Conservation (phyloP, 495 filamentous ascomycete genomes). For the Neurospora sp. region DNA sequence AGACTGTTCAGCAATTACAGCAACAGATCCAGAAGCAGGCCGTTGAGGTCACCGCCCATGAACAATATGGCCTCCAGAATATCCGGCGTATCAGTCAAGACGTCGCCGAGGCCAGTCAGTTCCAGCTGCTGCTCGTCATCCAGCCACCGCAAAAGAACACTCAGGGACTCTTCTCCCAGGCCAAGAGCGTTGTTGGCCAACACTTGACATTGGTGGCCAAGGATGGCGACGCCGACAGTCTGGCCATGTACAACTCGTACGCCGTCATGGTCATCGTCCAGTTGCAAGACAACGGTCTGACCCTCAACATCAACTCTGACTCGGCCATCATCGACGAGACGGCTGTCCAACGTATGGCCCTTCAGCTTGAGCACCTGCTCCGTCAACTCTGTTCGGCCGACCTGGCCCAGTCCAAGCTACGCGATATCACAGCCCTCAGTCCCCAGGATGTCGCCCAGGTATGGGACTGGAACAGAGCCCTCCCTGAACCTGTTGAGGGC, state of each 20-base stretch:
- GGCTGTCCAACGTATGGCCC: constrained; percentile 14
- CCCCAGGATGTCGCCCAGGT: constrained; percentile 13
- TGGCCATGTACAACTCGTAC: background rate
- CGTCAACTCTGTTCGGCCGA: constrained; percentile 4
- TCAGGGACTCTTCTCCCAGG: background rate
- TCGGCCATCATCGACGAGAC: constrained; percentile 12
- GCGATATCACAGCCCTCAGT: constrained; percentile 10
- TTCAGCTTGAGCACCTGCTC: constrained; percentile 16
- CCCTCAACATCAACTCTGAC: constrained; percentile 10
- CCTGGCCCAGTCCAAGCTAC: constrained; percentile 1
- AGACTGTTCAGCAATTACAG: constrained; percentile 9
- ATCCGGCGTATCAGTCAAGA: constrained; percentile 24
- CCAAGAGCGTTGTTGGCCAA: background rate
- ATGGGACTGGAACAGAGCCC: constrained; percentile 8
- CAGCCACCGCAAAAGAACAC: constrained; percentile 4
- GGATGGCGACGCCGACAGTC: background rate
- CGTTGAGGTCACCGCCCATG: constrained; percentile 28
- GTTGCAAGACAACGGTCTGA: background rate
- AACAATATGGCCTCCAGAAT: constrained; percentile 38
- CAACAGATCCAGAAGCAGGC: constrained; percentile 24
- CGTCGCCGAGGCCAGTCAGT: constrained; percentile 23
- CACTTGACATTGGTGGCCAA: background rate
- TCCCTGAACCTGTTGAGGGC: background rate
- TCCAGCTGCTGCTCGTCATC: constrained; percentile 34
- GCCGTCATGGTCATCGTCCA: background rate